Base-by-base conservation (phyloP, 257 asterid genomes). In the Striga asiatica region DNA sequence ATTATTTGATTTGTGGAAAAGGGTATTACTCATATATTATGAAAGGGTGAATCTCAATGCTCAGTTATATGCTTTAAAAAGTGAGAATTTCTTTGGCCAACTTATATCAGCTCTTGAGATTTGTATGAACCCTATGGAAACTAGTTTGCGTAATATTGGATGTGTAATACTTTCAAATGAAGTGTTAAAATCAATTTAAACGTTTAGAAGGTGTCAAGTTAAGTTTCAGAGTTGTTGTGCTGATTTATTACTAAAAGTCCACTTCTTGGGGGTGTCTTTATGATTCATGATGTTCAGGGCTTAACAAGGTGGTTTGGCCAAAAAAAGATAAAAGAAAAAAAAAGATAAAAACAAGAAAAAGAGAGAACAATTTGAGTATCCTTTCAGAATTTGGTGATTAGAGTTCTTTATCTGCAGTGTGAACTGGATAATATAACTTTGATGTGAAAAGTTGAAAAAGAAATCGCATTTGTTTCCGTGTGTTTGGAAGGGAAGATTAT, bases 11-110 rank as follows among this genome's bases (percentile, higher is more conserved):
- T n/a, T 42, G 43, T 31, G 28, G 22, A 23, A 29, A 32, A 22
- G 28, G 60, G 19, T 39, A 55, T 32, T 22, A 11, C 34, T 19
- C 20, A 46, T 38, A 2, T 24, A 7, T 2, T 18, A 12, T 27
- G 37, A 61, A 39, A 13, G 37, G 2, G 23, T 10, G 42, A 18
- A 25, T n/a, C n/a, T 27, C 7, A 27, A 27, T 27, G 20, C 22
- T 24, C 16, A 8, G 3, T 28, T 56, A n/a, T 38, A 43, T 4
- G 23, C 6, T 43, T 39, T 31, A 20, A 49, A 46, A 35, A 23
- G 53, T 48, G 23, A 47, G 11, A 48, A 18, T 38, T 61, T 50
- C 20, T 56, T 68, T 54, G 56, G 31, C 50, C 25, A 18, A 24
- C 31, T 35, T 50, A 17, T 35, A 54, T 37, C 20, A 20, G 0